Percentiles rank a stretch among this genome's conserved stretches.
phyloP scores from a whole-genome alignment of 1,284 basidiomycete species.

The Lentinula novae-zelandiae region DNA sequence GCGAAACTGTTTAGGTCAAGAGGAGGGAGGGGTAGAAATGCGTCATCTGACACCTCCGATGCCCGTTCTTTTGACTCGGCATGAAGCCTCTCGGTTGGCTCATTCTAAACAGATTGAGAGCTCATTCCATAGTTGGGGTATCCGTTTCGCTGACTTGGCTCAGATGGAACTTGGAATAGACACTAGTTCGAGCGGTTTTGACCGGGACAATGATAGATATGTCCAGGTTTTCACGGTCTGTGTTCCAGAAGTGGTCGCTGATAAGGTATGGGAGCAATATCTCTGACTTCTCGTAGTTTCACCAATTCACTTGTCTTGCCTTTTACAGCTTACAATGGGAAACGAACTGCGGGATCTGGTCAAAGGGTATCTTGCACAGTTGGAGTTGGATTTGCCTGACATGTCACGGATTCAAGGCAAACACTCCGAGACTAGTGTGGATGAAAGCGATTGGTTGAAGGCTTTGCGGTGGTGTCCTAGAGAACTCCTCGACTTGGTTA shows the following conservation, averaged over 20 bases:
- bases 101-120: constrained; percentile 36
- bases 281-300: constrained; percentile 2
- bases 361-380: constrained; percentile 54
- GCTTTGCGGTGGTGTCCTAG: constrained; percentile 77
- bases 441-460: constrained; percentile 57
- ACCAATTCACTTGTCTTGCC: constrained; percentile 1
- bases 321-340: constrained; percentile 52
- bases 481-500: constrained; percentile 76
- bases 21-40: constrained; percentile 31
- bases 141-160: constrained; percentile 47
- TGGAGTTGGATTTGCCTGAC: constrained; percentile 32
- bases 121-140: constrained; percentile 71
- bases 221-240: constrained; percentile 53
- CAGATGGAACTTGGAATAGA: constrained; percentile 19
- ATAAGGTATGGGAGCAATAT: constrained; percentile 49
- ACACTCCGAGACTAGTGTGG: constrained; percentile 22
- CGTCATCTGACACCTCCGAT: constrained; percentile 46
- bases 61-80: constrained; percentile 59
- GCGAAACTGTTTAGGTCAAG: constrained; percentile 20
- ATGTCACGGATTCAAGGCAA: constrained; percentile 15
- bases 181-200: constrained; percentile 25
- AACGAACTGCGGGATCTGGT: constrained; percentile 66
- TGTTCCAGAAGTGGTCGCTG: constrained; percentile 62
- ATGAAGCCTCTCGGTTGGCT: constrained; percentile 53
- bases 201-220: constrained; percentile 38